Evolutionary conservation across 345 rosid species (phyloP), one percentile per base, ranked within the genome.

Genomic region (Citrus mangshanensis): DNA sequence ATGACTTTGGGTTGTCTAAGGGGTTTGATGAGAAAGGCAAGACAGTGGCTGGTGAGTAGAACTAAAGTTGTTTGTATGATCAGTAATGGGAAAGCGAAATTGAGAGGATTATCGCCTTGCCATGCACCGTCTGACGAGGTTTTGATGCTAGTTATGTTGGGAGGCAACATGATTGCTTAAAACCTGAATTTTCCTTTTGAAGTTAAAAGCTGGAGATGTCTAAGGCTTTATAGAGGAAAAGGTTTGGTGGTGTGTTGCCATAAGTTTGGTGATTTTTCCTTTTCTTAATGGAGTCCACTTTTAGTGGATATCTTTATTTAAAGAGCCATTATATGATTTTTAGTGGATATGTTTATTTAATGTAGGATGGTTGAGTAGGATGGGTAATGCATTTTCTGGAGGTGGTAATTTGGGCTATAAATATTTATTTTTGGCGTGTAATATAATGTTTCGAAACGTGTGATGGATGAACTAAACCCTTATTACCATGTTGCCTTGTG

Each of bases 1-100:
- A 93, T 90, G 90, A 95, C 98, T 85, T 84, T 91, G 67, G 98
- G 98, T 70, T 95, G 98, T 10, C 97, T 93, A 79, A 95, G 91
- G 35, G 98, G 98, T 82, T 91, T 95, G 79, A 95, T 89, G 60
- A 93, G 77, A 85, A 91, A 82, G 69, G 93, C 97, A 40, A 93
- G 88, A 75, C 76, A 68, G 32, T 95, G 94, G 73, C 90, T 88
- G 49, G 77, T 65, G 82, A 74, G 37, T 62, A 88, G 75, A 68
- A 70, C 75, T 42, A 86, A 4, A 30, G 64, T 77, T 6, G 85
- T 60, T 72, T 86, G 88, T 6, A 79, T 12, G 7, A 86, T 76
- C 9, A 88, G 30, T 32, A 83, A 65, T 4, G 86, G 83, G 72
- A 86, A 70, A 58, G 89, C 82, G 18, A 27, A 86, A 66, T 88